A percentile compares a stretch with the other conserved stretches of the same genome.
These are phyloP conservation scores for Talaromyces sp. DNA, from an alignment of 2,329 filamentous ascomycete genomes.

Conservation along the genomic window DNA sequence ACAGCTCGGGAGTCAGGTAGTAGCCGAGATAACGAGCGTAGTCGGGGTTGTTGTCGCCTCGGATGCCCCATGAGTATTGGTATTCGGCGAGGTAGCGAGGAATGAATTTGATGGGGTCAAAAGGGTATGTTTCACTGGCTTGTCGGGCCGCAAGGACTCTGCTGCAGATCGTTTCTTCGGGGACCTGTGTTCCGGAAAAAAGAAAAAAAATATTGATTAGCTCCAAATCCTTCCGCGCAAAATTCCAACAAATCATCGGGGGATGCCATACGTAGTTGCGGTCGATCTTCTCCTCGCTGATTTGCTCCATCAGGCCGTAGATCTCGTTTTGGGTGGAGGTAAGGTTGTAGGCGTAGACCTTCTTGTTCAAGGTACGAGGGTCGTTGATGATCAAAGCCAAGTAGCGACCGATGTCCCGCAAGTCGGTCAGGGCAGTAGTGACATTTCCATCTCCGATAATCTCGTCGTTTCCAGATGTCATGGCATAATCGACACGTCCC, in stretches of 20 bases:
- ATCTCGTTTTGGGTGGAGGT: slow-evolving; percentile 52
- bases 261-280: slow-evolving; percentile 39
- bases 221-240: background rate
- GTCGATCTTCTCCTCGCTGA: slow-evolving; percentile 54
- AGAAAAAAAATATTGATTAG: slow-evolving; percentile 21
- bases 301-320: slow-evolving; percentile 49
- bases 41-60: slow-evolving; percentile 58
- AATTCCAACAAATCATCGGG: background rate
- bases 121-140: slow-evolving; percentile 41
- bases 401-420: slow-evolving; percentile 57
- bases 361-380: slow-evolving; percentile 56
- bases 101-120: slow-evolving; percentile 40
- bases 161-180: slow-evolving; percentile 38
- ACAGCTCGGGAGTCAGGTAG: slow-evolving; percentile 55
- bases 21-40: slow-evolving; percentile 60
- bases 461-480: slow-evolving; percentile 37
- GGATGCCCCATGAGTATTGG: slow-evolving; percentile 49
- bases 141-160: slow-evolving; percentile 38
- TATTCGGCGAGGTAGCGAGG: slow-evolving; percentile 48
- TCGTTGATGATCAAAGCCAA: slow-evolving; percentile 57
- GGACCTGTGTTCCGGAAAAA: slow-evolving; percentile 28
- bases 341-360: slow-evolving; percentile 54
- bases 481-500: slow-evolving; percentile 50
- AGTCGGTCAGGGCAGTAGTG: slow-evolving; percentile 50
- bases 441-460: slow-evolving; percentile 52